These are phyloP conservation scores for Starmerella roubikii DNA, from an alignment of 805 yeast genomes.

Conservation along the genomic window DNA sequence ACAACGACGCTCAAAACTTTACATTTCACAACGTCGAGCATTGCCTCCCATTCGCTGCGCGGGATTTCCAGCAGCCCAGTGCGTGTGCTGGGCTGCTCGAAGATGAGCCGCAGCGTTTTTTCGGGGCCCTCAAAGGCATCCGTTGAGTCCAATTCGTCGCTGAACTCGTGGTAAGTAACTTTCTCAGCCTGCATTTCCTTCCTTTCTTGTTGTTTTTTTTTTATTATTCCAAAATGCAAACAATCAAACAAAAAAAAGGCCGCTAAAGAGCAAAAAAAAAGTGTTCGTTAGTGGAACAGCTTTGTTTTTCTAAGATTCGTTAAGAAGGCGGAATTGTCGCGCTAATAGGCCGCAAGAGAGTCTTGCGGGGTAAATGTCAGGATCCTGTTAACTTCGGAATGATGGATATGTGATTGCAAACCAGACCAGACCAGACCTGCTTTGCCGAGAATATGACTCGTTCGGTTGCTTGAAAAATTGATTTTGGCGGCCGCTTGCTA, in stretches of 20 bases:
- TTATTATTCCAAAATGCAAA: background rate
- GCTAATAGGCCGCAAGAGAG: background rate
- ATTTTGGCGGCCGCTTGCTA: too few species aligned
- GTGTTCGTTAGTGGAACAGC: conserved; percentile 3
- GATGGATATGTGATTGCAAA: background rate
- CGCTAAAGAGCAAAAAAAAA: conserved; percentile 8
- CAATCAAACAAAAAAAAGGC: conserved; percentile 7
- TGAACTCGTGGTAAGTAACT: conserved; percentile 65
- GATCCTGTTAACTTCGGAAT: background rate
- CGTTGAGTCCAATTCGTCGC: conserved; percentile 70
- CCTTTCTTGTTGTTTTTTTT: background rate
- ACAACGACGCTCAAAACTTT: conserved; percentile 72
- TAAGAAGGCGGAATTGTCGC: background rate
- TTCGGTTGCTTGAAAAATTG: too few species aligned
- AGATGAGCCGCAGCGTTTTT: conserved; percentile 83
- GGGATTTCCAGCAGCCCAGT: conserved; percentile 48
- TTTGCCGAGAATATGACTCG: too few species aligned
- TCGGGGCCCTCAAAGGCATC: conserved; percentile 97
- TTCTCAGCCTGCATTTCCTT: conserved; percentile 18
- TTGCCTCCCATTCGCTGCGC: conserved; percentile 49
- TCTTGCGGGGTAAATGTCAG: conserved; percentile 1
- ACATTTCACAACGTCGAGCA: conserved; percentile 75
- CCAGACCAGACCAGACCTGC: too few species aligned
- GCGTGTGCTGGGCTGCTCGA: conserved; percentile 37
- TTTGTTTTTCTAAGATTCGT: conserved; percentile 5